Conservation (phyloP, 768 basidiomycete genomes). For the Psilocybe cyanescens region DNA sequence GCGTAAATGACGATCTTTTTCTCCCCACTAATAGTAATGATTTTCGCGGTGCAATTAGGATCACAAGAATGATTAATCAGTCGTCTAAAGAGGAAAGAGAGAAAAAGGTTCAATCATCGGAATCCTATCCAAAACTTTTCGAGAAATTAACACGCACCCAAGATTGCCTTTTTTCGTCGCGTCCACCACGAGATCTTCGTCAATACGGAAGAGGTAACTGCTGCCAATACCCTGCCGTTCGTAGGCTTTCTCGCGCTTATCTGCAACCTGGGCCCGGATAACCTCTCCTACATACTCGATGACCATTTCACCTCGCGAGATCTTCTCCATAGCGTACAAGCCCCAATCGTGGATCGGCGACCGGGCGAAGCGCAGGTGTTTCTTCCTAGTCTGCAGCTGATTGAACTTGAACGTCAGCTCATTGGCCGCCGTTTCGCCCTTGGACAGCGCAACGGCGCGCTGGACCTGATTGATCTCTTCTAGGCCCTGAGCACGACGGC, state of each 20-base stretch:
- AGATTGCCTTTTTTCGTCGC: constrained; percentile 99
- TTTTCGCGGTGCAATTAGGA: constrained; percentile 91
- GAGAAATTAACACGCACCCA: constrained; percentile 63
- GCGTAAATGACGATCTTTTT: constrained; percentile 99
- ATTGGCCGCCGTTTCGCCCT: constrained; percentile 70
- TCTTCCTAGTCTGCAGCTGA: constrained; percentile 96
- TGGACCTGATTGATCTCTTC: constrained; percentile 96
- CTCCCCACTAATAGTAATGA: constrained; percentile 88
- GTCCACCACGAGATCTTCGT: constrained; percentile 97
- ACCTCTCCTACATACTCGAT: constrained; percentile 99
- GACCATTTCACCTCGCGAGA: constrained; percentile 95
- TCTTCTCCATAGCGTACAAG: constrained; percentile 96
- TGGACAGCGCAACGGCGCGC: constrained; percentile 73
- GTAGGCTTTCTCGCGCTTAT: constrained; percentile 96
- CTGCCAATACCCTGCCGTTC: constrained; percentile 97
- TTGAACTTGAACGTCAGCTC: constrained; percentile 95
- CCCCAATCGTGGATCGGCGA: constrained; percentile 99
- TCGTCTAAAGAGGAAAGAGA: constrained; percentile 55
- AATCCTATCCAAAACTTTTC: constrained; percentile 6
- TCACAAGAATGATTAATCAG: constrained; percentile 99
- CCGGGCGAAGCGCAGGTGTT: constrained; percentile 92
- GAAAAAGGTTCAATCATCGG: constrained; percentile 7
- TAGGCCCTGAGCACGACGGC: constrained; percentile 88
- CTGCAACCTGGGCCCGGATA: constrained; percentile 93
- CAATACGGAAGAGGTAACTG: constrained; percentile 96